Evolutionary conservation across 495 filamentous ascomycete genomes (phyloP), one percentile per base, ranked within the genome.

Genomic region (Lasiosphaeria miniovina): DNA sequence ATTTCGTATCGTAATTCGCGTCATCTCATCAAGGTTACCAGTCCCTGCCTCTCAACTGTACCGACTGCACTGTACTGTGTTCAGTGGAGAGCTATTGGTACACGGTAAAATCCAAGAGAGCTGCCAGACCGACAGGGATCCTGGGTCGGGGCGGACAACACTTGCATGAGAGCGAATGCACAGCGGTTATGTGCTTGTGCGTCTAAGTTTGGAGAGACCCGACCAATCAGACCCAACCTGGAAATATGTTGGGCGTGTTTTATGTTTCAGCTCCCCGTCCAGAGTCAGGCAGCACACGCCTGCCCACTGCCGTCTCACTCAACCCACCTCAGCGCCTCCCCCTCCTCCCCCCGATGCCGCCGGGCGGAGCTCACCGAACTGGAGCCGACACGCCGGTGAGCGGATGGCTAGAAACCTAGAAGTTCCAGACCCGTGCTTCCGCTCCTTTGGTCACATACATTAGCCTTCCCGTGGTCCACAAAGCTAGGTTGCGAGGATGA

Each of bases 111-210:
- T 24, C 5, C 10, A 45, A 5, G 46, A 11, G 59, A 36, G 49
- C 4, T 11, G 12, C 56, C 52, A 49, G 52, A 57, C 57, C 54
- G 31, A 48, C 70, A 73, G 60, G 71, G 68, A 66, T 68, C 64
- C 54, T 58, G 61, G 71, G 61, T 71, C 59, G 56, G 62, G 56
- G 57, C 52, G 55, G 59, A 46, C 55, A 67, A 67, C 67, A 70
- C 69, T 71, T 70, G 71, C 70, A 74, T 69, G 63, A 66, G 63
- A 54, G 59, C 66, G 57, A 70, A 73, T 74, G 71, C 71, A 74
- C 65, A 68, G 71, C 71, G 71, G 71, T 69, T 73, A 74, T 65
- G 65, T 73, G 65, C 71, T 71, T 71, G 64, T 71, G 68, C 71
- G 62, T 71, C 67, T 51, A 56, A 14, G 43, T 46, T 4, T 46